Evolutionary conservation across 2,329 filamentous ascomycete genomes (phyloP).

Genomic region (Colletotrichum orchidophilum): DNA sequence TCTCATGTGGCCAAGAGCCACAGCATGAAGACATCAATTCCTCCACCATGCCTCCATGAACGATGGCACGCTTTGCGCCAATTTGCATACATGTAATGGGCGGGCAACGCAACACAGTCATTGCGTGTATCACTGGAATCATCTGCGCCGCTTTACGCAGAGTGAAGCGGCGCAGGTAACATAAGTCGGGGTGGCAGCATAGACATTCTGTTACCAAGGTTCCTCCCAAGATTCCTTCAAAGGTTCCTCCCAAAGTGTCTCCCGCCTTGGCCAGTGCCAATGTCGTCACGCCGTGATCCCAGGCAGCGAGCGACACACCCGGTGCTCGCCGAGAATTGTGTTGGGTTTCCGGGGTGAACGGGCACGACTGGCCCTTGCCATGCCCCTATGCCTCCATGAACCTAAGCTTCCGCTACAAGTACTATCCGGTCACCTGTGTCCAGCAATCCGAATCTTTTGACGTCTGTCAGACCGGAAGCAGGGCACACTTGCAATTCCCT

Average conservation of each 20-base stretch:
- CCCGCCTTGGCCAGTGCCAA: background rate
- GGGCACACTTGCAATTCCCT: slow-evolving; percentile 7
- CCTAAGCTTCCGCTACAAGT: background rate
- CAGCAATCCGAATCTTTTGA: slow-evolving; percentile 1
- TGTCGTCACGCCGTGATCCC: background rate
- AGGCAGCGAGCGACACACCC: background rate
- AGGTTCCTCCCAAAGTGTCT: background rate
- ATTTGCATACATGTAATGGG: background rate
- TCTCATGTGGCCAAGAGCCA: background rate
- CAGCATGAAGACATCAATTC: background rate
- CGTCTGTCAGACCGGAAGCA: slow-evolving; percentile 11
- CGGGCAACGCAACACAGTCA: background rate
- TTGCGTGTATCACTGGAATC: background rate
- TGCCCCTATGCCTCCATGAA: background rate
- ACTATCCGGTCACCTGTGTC: background rate
- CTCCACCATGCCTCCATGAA: background rate
- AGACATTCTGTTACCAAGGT: background rate
- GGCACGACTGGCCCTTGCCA: background rate
- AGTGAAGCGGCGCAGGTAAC: too few species aligned
- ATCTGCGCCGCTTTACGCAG: background rate
- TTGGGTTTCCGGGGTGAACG: slow-evolving; percentile 19
- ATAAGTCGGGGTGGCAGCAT: background rate
- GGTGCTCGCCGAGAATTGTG: background rate
- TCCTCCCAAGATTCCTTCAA: background rate
- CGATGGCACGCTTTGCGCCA: background rate